Evolutionary conservation across 495 filamentous ascomycete genomes (phyloP), one percentile per base, ranked within the genome.

Genomic region (Penicillium bialowiezense): DNA sequence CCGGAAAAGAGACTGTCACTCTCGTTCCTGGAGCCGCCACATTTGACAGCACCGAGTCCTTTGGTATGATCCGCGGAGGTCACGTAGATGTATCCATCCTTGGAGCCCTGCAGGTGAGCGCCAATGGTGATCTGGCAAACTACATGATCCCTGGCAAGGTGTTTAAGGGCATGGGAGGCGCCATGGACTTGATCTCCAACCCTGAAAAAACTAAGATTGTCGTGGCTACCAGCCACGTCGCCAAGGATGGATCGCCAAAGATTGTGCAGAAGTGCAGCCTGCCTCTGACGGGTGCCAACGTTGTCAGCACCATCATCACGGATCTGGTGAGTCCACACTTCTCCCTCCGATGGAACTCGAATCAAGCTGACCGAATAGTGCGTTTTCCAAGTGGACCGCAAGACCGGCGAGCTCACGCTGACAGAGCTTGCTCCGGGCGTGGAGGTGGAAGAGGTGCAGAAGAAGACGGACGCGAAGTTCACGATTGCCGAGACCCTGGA

Each of bases 121-220:
- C 81, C 34, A 82, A 77, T 21, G 91, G 91, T 7, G 91, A 96
- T 58, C 70, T 96, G 13, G 91, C 91, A 19, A 95, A 93, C 71
- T 96, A 90, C 56, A 93, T 93, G 84, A 74, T 96, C 39, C 91
- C 90, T 0, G 90, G 91, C 36, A 96, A 95, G 75, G 85, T 75
- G 0, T 72, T 96, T 59, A 96, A 96, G 77, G 91, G 91, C 0
- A 95, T 96, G 69, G 91, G 91, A 24, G 91, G 91, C n/a, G 91
- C 91, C 34, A 96, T 96, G 91, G 91, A 96, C 62, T 70, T 96
- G 35, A 89, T 96, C 41, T 85, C 79, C 41, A 95, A 95, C 70
- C 91, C 91, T 2, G 78, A 78, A 50, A 71, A 76, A 39, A 96
- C 91, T 20, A 95, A 93, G 74, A 89, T 96, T 10, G 91, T 96